A percentile compares a stretch with the other conserved stretches of the same genome.
These are phyloP conservation scores for Acmispon strigosus DNA, from an alignment of 306 rosid species.

Conservation along the genomic window DNA sequence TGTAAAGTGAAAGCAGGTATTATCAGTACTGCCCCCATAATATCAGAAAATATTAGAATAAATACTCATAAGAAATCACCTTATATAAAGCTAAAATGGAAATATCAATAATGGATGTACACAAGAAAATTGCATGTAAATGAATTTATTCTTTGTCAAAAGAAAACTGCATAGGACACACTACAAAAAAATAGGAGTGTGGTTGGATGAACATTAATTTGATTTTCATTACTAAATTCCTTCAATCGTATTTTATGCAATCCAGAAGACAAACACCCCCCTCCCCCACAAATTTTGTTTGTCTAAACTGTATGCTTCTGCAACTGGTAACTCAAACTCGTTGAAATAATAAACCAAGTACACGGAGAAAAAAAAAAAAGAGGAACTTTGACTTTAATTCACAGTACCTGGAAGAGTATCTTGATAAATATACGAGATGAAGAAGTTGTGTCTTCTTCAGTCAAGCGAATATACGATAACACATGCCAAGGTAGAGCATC, in stretches of 20 bases:
- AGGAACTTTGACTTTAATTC: neutral
- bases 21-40: neutral
- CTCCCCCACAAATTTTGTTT: neutral
- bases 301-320: neutral
- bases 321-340: neutral
- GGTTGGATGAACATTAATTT: neutral
- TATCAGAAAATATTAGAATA: neutral
- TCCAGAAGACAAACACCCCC: neutral
- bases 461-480: slow-evolving; percentile 68
- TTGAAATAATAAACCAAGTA: neutral
- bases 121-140: neutral
- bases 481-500: slow-evolving; percentile 89
- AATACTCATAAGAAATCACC: neutral
- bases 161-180: neutral
- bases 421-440: slow-evolving; percentile 85
- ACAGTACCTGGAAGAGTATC: slow-evolving; percentile 78
- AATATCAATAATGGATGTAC: neutral
- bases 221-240: neutral
- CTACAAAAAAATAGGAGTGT: neutral
- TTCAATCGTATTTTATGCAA: neutral
- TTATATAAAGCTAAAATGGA: neutral
- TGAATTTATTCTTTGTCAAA: neutral
- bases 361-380: slow-evolving; percentile 1
- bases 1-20: slow-evolving; percentile 5
- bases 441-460: slow-evolving; percentile 88